These are phyloP conservation scores for Teratosphaeria viscida DNA, from an alignment of 2,329 filamentous ascomycete species.

Conservation along the genomic window DNA sequence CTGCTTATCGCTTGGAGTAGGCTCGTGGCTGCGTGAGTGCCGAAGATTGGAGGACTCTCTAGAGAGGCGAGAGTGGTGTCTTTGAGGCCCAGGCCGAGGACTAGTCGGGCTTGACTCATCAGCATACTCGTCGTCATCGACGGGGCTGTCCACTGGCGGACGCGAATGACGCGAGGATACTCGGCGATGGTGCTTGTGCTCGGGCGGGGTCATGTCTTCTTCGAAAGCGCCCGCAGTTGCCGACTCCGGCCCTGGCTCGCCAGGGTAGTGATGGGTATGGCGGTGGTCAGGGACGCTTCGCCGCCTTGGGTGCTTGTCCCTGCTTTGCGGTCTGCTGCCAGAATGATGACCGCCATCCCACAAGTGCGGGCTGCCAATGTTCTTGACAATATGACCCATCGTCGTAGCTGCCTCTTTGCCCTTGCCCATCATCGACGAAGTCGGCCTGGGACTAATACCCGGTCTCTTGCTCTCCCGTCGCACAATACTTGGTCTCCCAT, in stretches of 20 bases:
- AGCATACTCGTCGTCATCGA: constrained; percentile 2
- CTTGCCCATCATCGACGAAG: constrained; percentile 20
- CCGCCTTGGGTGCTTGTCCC: constrained; percentile 11
- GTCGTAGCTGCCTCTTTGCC: constrained; percentile 26
- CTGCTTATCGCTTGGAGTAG: constrained; percentile 26
- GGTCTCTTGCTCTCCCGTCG: constrained; percentile 27
- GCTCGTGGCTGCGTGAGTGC: constrained; percentile 34
- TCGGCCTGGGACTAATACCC: constrained; percentile 21
- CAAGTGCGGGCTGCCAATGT: constrained; percentile 26
- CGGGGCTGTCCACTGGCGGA: not conserved
- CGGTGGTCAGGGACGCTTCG: constrained; percentile 14
- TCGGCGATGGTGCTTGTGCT: constrained; percentile 5
- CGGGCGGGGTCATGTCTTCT: not conserved
- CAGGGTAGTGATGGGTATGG: constrained; percentile 14
- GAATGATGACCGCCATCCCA: constrained; percentile 23
- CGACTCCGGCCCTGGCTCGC: constrained; percentile 1
- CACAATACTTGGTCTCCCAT: constrained; percentile 34
- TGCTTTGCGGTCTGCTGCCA: constrained; percentile 11
- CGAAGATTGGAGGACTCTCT: constrained; percentile 25
- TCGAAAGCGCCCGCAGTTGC: constrained; percentile 1
- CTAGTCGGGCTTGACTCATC: constrained; percentile 4
- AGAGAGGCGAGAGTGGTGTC: constrained; percentile 20
- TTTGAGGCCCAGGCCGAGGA: constrained; percentile 9
- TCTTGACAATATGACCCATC: constrained; percentile 25
- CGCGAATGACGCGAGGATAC: constrained; percentile 1